Evolutionary conservation across 2,329 filamentous ascomycete species (phyloP), one percentile per base, ranked within the genome.

Genomic region (Fusarium stilboides): DNA sequence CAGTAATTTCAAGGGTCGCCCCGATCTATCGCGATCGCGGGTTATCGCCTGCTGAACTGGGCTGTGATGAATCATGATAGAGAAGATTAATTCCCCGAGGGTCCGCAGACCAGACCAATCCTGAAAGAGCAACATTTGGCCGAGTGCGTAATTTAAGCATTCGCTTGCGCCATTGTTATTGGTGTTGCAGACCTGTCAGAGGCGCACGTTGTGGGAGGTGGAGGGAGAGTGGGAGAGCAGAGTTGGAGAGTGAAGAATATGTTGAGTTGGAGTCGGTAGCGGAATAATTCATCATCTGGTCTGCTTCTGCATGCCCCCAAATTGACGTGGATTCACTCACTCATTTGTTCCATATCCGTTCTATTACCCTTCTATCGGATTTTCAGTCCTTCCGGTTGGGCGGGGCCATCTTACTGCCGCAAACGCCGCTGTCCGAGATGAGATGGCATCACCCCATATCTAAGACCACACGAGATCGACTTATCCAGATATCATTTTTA

Each of bases 61-160:
- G 65, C 22, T 47, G 31, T 70, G 65, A 70, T 70, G 68, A 70
- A 69, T 70, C 68, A 70, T 70, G 37, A 68, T 40, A n/a, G 40
- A 37, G 20, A 42, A n/a, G 22, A 19, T n/a, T n/a, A n/a, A 44
- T 57, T 15, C n/a, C 40, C 44, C 42, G 26, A 62, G 46, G 66
- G 53, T 28, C 66, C 52, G 28, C 28, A 31, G 44, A 33, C 31
- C 19, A 34, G 39, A 37, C 63, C 52, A 62, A 51, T 54, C 68
- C 55, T 40, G 33, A 60, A 57, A 45, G 37, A 51, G 58, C 19
- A 49, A 15, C 36, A 36, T 37, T 50, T 15, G 33, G 42, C 39
- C 50, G 46, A 64, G 50, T 71, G 57, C 68, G 63, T 56, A 69
- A 70, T 70, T 45, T 61, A 44, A 46, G 52, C 60, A 69, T 56